Base-by-base conservation (phyloP, 2,329 filamentous ascomycete genomes). In the Penicillium sclerotiorum region DNA sequence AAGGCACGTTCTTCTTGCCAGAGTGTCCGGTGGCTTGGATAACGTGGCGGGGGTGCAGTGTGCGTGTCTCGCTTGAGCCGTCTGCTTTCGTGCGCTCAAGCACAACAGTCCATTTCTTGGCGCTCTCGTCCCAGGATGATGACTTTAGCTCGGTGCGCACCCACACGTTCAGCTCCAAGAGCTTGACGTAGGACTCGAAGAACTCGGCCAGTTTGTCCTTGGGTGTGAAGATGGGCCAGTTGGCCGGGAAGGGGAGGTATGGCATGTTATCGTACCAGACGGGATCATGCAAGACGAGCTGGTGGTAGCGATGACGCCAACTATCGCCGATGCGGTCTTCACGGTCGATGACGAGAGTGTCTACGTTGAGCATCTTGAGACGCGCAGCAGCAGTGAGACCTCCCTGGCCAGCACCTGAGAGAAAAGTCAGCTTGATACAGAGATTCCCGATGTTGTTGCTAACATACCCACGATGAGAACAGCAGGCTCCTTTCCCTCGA, bases 201-300 rank as follows among this genome's bases (percentile, higher is more conserved):
- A 83, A 89, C 36, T 87, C 83, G 1, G 77, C 86, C 0, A 88
- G 72, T 61, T 89, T 89, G 65, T 89, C 85, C 62, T 88, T 89
- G 5, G 85, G 84, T 0, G 85, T 87, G 65, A 87, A 89, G 13
- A 86, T 72, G 3, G 86, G 86, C 86, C 86, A 89, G 45, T 78
- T 77, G 0, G 77, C 62, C 0, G 86, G 86, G 62, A 88, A 89
- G 0, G 73, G 70, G 4, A 89, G 58, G 63, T 87, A 89, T 0
- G 86, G 82, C 72, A 87, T 71, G 59, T 77, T 73, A 43, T 73
- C 70, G 47, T 71, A 76, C 66, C 74, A 85, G 2, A 88, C 81
- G 0, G 85, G 84, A 57, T 88, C 86, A 57, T 89, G 86, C 0
- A 86, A 79, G 1, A 88, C 84, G 0, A 89, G 78, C 52, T 85